Conservation (phyloP, 2,329 filamentous ascomycete species). For the Phoma sp. region DNA sequence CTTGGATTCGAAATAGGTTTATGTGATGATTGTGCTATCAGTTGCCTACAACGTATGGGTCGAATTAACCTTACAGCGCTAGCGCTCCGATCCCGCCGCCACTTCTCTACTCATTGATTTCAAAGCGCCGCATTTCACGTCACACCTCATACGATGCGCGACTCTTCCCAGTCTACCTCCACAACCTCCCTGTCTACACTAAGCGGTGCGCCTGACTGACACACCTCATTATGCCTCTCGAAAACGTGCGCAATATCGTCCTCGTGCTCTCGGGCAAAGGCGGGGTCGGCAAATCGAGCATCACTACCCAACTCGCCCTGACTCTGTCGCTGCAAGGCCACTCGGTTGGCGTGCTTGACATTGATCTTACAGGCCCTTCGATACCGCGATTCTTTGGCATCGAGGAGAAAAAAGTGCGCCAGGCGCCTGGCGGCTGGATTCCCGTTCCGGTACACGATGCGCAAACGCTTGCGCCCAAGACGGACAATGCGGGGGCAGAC, state of each 20-base stretch:
- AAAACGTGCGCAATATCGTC: conserved; percentile 77
- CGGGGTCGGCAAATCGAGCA: conserved; percentile 95
- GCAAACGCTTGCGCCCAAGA: conserved; percentile 30
- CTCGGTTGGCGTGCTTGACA: conserved; percentile 92
- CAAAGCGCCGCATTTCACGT: conserved; percentile 35
- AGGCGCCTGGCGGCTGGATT: conserved; percentile 90
- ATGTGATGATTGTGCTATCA: not conserved
- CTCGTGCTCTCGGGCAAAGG: conserved; percentile 95
- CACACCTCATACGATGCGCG: conserved; percentile 20
- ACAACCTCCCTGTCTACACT: not conserved
- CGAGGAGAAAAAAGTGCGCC: conserved; percentile 85
- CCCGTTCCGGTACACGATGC: conserved; percentile 82
- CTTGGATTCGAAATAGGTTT: not conserved
- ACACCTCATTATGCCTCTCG: conserved; percentile 65
- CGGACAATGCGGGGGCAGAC: conserved; percentile 13
- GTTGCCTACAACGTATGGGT: not conserved
- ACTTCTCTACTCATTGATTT: conserved; percentile 35
- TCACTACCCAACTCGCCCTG: conserved; percentile 95
- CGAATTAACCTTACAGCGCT: conserved; percentile 12
- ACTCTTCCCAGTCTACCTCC: not conserved
- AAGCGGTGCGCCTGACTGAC: conserved; percentile 31
- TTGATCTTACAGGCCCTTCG: conserved; percentile 94
- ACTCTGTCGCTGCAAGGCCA: conserved; percentile 84
- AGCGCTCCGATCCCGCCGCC: conserved; percentile 37
- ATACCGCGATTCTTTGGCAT: conserved; percentile 95